phyloP scores from a whole-genome alignment of 768 basidiomycete genomes.

The Ramaria sp. region DNA sequence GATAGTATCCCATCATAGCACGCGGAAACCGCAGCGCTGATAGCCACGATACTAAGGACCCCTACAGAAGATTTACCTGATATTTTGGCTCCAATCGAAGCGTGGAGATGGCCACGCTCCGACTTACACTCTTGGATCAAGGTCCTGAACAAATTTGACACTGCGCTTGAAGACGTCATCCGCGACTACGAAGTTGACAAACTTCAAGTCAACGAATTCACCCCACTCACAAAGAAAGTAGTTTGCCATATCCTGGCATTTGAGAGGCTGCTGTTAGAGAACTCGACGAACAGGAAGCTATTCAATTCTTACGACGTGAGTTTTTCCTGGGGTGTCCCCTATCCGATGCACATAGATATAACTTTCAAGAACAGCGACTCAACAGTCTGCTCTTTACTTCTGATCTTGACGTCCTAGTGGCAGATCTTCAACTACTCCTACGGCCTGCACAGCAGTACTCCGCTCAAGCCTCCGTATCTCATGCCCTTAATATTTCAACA shows the following conservation, averaged over 20 bases:
- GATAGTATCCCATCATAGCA: constrained; percentile 34
- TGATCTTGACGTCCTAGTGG: constrained; percentile 80
- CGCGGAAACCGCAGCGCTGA: constrained; percentile 72
- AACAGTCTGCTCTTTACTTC: constrained; percentile 80
- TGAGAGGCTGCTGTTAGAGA: constrained; percentile 84
- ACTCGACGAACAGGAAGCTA: constrained; percentile 95
- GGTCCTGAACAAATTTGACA: constrained; percentile 93
- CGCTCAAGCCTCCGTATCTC: constrained; percentile 72
- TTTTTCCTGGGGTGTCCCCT: constrained; percentile 12
- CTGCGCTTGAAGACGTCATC: constrained; percentile 73
- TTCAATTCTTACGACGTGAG: constrained; percentile 95
- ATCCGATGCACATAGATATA: not conserved
- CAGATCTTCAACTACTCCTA: constrained; percentile 75
- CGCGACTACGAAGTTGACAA: constrained; percentile 78
- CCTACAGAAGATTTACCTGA: constrained; percentile 61
- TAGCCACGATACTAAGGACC: constrained; percentile 55
- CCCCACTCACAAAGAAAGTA: constrained; percentile 58
- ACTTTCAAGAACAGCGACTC: constrained; percentile 49
- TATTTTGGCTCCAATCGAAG: constrained; percentile 56
- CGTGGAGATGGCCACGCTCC: constrained; percentile 92
- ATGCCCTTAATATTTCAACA: constrained; percentile 72
- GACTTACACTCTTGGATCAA: constrained; percentile 96
- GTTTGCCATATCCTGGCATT: constrained; percentile 81
- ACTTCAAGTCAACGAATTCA: constrained; percentile 72
- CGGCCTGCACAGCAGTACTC: constrained; percentile 95